Evolutionary conservation across 345 rosid genomes (phyloP), one percentile per base, ranked within the genome.

Genomic region (Eucalyptus dawsonii): DNA sequence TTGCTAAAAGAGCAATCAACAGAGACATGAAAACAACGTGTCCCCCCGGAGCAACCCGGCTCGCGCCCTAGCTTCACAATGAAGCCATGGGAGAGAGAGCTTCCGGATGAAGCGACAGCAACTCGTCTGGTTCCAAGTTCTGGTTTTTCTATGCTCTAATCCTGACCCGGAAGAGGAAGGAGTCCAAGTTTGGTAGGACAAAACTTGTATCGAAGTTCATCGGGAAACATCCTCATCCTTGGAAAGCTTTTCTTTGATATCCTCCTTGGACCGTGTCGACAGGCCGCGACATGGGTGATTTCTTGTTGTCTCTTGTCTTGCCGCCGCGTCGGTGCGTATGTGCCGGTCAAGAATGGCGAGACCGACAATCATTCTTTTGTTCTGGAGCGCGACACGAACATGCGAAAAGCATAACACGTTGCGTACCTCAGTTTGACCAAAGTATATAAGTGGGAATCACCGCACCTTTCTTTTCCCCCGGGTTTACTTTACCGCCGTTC

Each of bases 1-100:
- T 91, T 87, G 60, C 81, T 21, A 89, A 85, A 88, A 31, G 76
- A 90, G 88, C 89, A 91, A 91, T 88, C 88, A 67, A 88, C 87
- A 76, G 47, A 50, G 90, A 88, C 88, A 87, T 49, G 87, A 88
- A 80, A 88, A 88, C 72, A 87, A 7, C 50, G 62, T 27, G 4
- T 12, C 80, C 44, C 5, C 24, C 29, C 2, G 5, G 47, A 22
- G 85, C 47, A 76, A 76, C 29, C 14, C 29, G 47, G 42, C 27
- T 22, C 15, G 47, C 15, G 29, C 47, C 11, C 85, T 76, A 44
- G 85, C 47, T 76, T 76, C 47, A 4, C 27, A 11, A 22, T 7
- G 85, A 76, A 76, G 85, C 85, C 85, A 76, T 2, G 47, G 24
- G 83, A 1, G 51, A 12, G 47, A 21, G 47, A 76, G 47, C 85